phyloP scores from a whole-genome alignment of 2,329 filamentous ascomycete genomes.

The Pseudonectria buxi region DNA sequence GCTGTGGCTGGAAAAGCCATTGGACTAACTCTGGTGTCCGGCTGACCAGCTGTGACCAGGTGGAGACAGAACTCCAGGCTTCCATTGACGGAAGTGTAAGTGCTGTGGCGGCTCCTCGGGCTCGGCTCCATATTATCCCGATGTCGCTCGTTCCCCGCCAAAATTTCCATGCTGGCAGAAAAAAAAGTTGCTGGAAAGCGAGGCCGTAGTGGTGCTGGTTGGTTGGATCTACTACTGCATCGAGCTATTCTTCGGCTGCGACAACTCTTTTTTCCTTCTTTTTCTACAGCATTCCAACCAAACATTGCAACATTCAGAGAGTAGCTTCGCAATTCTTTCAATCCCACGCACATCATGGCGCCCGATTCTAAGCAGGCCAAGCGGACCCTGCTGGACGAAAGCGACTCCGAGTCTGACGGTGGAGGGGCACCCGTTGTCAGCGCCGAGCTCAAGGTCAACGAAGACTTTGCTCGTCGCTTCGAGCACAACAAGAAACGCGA shows the following conservation, averaged over 20 bases:
- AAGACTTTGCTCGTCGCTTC: slow-evolving; percentile 81
- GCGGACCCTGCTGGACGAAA: slow-evolving; percentile 50
- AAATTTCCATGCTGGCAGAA: slow-evolving; percentile 25
- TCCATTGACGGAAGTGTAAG: background rate
- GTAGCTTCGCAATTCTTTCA: background rate
- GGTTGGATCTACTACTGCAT: background rate
- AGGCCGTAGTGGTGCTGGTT: background rate
- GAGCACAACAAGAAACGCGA: slow-evolving; percentile 98
- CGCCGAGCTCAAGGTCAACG: slow-evolving; percentile 70
- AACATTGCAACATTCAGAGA: background rate
- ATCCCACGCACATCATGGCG: slow-evolving; percentile 7
- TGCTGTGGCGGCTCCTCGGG: slow-evolving; percentile 2
- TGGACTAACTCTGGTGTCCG: slow-evolving; percentile 6
- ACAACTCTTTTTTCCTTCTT: slow-evolving; percentile 1
- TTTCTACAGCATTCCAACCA: background rate
- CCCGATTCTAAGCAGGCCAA: slow-evolving; percentile 31
- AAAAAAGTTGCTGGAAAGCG: slow-evolving; percentile 20
- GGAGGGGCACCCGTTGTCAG: slow-evolving; percentile 34
- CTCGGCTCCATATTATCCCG: slow-evolving; percentile 10
- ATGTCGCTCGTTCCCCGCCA: slow-evolving; percentile 22
- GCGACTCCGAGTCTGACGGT: slow-evolving; percentile 42
- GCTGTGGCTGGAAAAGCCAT: slow-evolving; percentile 10
- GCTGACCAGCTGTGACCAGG: slow-evolving; percentile 1
- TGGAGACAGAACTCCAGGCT: slow-evolving; percentile 1
- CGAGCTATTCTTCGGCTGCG: background rate